A percentile compares a stretch with the other conserved stretches of the same genome.
Evolutionary conservation across 192 early-diverging fungal species (phyloP).

Genomic region (Coemansia sp.): DNA sequence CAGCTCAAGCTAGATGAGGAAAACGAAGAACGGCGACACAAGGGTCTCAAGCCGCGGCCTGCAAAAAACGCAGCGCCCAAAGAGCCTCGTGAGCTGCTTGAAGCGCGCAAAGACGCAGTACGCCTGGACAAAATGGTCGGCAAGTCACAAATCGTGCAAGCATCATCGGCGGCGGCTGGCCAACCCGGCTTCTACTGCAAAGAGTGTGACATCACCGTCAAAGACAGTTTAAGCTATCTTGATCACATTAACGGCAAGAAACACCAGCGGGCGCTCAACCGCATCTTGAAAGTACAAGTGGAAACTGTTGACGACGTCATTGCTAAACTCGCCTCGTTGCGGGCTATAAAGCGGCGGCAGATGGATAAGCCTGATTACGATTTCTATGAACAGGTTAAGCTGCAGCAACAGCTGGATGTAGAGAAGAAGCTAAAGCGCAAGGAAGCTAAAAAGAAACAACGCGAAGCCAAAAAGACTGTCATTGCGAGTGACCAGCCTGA

Average conservation of each 20-base stretch:
- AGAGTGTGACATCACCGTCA: conserved; percentile 81
- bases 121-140: conserved; percentile 74
- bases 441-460: conserved; percentile 54
- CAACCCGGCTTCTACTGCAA: conserved; percentile 94
- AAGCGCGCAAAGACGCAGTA: conserved; percentile 61
- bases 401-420: conserved; percentile 64
- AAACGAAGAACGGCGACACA: conserved; percentile 58
- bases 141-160: conserved; percentile 78
- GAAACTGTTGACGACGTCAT: conserved; percentile 75
- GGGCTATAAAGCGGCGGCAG: conserved; percentile 61
- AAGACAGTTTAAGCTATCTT: conserved; percentile 86
- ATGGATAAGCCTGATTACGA: conserved; percentile 15
- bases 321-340: conserved; percentile 67
- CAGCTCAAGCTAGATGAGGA: conserved; percentile 45
- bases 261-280: conserved; percentile 80
- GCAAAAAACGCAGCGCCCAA: not conserved
- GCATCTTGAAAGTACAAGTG: conserved; percentile 79
- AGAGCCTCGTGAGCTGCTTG: conserved; percentile 52
- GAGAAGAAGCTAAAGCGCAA: conserved; percentile 42
- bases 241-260: conserved; percentile 91
- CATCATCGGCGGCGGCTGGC: conserved; percentile 53
- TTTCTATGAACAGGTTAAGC: conserved; percentile 67
- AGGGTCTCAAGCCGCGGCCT: conserved; percentile 46
- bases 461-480: conserved; percentile 44
- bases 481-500: conserved; percentile 22